Evolutionary conservation across 441 rosid species (phyloP), one percentile per base, ranked within the genome.

Genomic region (Capsella rubella): DNA sequence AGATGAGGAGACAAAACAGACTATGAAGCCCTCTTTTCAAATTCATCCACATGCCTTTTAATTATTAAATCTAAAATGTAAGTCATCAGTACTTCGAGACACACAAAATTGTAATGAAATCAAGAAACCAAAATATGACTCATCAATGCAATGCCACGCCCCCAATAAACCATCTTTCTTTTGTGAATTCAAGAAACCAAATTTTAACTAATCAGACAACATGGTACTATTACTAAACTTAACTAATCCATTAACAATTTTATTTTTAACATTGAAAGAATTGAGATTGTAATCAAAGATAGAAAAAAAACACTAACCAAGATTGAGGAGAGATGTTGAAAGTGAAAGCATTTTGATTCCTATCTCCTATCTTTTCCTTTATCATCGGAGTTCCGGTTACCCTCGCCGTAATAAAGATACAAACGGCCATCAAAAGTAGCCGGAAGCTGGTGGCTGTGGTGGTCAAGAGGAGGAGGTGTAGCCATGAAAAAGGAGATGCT

Each of bases 321-420:
- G 39, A 67, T 21, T 11, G 50, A 12, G 2, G 18, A 27, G 34
- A 25, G 50, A 40, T 43, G 25, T 21, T 21, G 45, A 32, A 43
- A 42, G 21, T 21, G 70, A 67, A 64, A 59, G 40, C 32, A 18
- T 37, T 35, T 40, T 57, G 40, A 37, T 8, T 34, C 27, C 83
- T 80, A 89, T 84, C 81, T 87, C 84, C 84, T 87, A 57, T 84
- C 87, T 74, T 94, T 91, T 51, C 82, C 93, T 13, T 91, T 94
- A 12, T 85, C 88, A 66, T 89, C 87, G 6, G 87, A 68, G 66
- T 70, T 87, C 75, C 90, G 84, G 78, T 75, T 85, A 57, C 87
- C 91, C 56, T 70, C 75, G 7, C 92, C 89, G 69, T 90, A 84
- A 80, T 76, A 85, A 73, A 91, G 90, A 78, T 91, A 94, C 81